Evolutionary conservation across 495 filamentous ascomycete species (phyloP), one percentile per base, ranked within the genome.

Genomic region (Barbatosphaeria neglecta): DNA sequence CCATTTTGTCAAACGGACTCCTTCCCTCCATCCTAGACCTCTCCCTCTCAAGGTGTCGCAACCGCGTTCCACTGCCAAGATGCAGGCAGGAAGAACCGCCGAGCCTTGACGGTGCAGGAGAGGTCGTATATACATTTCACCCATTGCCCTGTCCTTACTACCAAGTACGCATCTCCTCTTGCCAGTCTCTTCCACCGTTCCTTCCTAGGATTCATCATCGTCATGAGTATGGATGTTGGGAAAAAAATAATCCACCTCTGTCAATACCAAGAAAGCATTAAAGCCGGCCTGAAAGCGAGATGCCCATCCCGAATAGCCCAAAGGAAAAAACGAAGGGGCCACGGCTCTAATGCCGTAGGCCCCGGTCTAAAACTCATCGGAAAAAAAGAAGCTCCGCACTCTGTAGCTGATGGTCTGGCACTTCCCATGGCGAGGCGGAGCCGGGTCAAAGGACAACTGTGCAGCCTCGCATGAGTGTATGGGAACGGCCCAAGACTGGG

Each of bases 201-300:
- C 23, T 16, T 27, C 27, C 37, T 18, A 19, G 24, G 22, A 49
- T 43, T 28, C 38, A 47, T 62, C 59, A 49, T 62, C 42, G 59
- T 62, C 59, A 41, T 62, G 42, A 59, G 48, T 38, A 43, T 54
- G 46, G 41, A 53, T 37, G 15, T 17, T 22, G 28, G 31, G 20
- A 42, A 52, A 50, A 56, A 10, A 45, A 46, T 48, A 43, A 33
- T 22, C 43, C 40, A 39, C 33, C 49, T 51, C 24, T 43, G 47
- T 43, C 45, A 44, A 27, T 19, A 27, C 39, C 39, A 47, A 19
- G 9, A 40, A 52, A 41, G 37, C 40, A 52, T 45, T 45, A 44
- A 52, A 47, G 47, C 47, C 43, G 45, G 45, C 43, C 33, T 49
- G 44, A 48, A 48, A 51, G 25, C 43, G 43, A 46, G 45, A 47